Evolutionary conservation across 768 basidiomycete species (phyloP), one percentile per base, ranked within the genome.

Genomic region (Tremella yokohamensis): DNA sequence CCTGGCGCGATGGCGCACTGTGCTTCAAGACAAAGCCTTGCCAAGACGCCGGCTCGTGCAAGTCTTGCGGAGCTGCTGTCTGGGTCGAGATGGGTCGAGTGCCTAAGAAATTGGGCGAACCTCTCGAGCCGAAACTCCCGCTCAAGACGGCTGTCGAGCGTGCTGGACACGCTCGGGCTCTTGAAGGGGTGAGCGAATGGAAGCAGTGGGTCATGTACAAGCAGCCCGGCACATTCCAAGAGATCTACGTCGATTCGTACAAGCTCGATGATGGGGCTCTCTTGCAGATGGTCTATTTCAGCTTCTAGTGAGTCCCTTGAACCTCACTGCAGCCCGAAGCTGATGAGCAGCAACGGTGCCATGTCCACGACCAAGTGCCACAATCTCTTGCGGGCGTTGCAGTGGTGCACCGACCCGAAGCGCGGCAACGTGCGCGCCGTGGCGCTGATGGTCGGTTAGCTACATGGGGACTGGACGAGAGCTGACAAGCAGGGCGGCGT

Each of bases 51-150:
- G 48, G 37, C 3, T 22, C 52, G 40, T n/a, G 57, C 24, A 42
- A 24, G 2, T 54, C 52, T 0, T 24, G 51, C n/a, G 55, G 57
- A 3, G 57, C 57, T 2, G 71, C 61, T 4, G 49, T 72, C 6
- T 74, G 73, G 73, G 68, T 74, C 40, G 71, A 68, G 8, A 68
- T 69, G 38, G 73, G 68, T 44, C 54, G 73, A 49, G 52, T 66
- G n/a, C 73, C 70, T 3, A 68, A 66, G 52, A 60, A 58, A 15
- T 59, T 53, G 22, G 60, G 56, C 19, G 65, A 57, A 22, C 62
- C 66, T 0, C 57, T 74, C 3, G 69, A 66, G 24, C 70, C 73
- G 0, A 74, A 72, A 42, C 55, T 74, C 6, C 63, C 64, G 6
- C 64, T 70, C 50, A 64, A 60, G 1, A 54, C 64, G 19, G 73